Conservation (phyloP, 495 filamentous ascomycete genomes). For the Annulohypoxylon maeteangense region DNA sequence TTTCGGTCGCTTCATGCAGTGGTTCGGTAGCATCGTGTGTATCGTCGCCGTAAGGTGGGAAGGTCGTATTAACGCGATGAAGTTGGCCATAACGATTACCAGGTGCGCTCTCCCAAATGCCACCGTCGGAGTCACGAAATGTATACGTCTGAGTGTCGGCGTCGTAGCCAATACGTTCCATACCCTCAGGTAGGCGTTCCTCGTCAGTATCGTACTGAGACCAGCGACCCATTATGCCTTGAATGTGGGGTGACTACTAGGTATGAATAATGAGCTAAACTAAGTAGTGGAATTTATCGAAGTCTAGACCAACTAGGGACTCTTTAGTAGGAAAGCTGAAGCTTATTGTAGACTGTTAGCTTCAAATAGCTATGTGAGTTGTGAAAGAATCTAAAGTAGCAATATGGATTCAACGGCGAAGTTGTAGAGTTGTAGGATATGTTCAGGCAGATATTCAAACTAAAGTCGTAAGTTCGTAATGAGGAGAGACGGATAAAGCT, state of each 20-base stretch:
- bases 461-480: slow-evolving; percentile 21
- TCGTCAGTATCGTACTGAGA: slow-evolving; percentile 59
- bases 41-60: slow-evolving; percentile 38
- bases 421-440: not conserved
- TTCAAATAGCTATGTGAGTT: not conserved
- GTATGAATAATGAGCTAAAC: not conserved
- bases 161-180: slow-evolving; percentile 64
- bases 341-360: not conserved
- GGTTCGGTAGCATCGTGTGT: slow-evolving; percentile 35
- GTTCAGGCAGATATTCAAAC: not conserved
- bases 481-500: not conserved
- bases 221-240: slow-evolving; percentile 53
- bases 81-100: slow-evolving; percentile 59
- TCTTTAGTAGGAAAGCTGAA: not conserved
- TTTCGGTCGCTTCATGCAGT: slow-evolving; percentile 15
- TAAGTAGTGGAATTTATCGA: not conserved
- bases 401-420: not conserved
- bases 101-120: slow-evolving; percentile 56
- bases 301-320: not conserved
- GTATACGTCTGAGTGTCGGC: slow-evolving; percentile 62
- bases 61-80: slow-evolving; percentile 40
- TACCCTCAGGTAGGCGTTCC: slow-evolving; percentile 63
- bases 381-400: not conserved
- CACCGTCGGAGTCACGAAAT: slow-evolving; percentile 56
- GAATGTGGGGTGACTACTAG: not conserved